Percentiles rank a stretch among this genome's conserved stretches.
These are phyloP conservation scores for Piloderma croceum DNA, from an alignment of 768 basidiomycete genomes.

Conservation along the genomic window DNA sequence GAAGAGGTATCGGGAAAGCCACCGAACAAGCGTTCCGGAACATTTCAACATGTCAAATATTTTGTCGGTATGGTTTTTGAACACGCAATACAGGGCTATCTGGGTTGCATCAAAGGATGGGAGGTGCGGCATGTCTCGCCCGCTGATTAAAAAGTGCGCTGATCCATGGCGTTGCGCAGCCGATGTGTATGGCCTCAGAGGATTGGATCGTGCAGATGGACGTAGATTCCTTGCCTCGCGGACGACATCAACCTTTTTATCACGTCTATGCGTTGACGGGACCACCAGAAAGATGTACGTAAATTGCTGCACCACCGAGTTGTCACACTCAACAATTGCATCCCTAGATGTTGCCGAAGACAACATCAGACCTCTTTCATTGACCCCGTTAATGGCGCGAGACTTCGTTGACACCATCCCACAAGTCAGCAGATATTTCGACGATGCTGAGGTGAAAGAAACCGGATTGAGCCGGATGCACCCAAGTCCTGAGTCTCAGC, in stretches of 20 bases:
- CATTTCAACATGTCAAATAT: slow-evolving; percentile 25
- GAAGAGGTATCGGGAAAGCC: slow-evolving; percentile 25
- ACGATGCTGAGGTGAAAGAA: slow-evolving; percentile 21
- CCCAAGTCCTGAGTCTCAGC: slow-evolving; percentile 36
- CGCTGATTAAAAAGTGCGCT: slow-evolving; percentile 10
- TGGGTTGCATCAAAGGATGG: slow-evolving; percentile 45
- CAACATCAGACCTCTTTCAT: slow-evolving; percentile 19
- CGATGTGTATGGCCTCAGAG: slow-evolving; percentile 34
- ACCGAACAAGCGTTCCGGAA: slow-evolving; percentile 17
- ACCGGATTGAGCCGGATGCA: slow-evolving; percentile 32
- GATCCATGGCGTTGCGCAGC: slow-evolving; percentile 16
- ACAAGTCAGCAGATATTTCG: slow-evolving; percentile 32
- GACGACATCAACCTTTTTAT: slow-evolving; percentile 49
- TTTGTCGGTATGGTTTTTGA: slow-evolving; percentile 47
- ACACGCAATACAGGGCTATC: slow-evolving; percentile 35
- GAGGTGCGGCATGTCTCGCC: slow-evolving; percentile 31
- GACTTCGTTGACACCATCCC: slow-evolving; percentile 21
- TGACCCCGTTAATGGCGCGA: slow-evolving; percentile 13
- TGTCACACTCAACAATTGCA: not conserved
- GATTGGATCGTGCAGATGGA: slow-evolving; percentile 41
- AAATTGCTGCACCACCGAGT: not conserved
- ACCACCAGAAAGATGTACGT: slow-evolving; percentile 36
- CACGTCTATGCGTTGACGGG: slow-evolving; percentile 30
- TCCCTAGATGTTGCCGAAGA: slow-evolving; percentile 32
- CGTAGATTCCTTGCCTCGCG: slow-evolving; percentile 33